Evolutionary conservation across 148 eudicot species (phyloP).

Genomic region (Spergularia bocconei): DNA sequence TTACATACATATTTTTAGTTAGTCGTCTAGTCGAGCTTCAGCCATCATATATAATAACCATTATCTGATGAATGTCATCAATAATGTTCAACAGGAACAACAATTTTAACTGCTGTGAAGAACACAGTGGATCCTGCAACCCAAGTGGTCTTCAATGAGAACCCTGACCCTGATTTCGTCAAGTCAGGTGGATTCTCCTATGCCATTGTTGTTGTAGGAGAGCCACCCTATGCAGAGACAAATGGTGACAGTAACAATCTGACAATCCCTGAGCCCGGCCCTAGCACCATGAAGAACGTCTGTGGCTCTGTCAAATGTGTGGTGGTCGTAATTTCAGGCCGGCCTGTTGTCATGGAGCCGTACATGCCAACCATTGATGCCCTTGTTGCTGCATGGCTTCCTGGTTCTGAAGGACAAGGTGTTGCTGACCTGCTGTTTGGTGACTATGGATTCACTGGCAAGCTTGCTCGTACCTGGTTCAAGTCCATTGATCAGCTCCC

Average conservation of each 20-base stretch:
- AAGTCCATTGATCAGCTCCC: slow-evolving; percentile 44
- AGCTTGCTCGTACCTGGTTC: slow-evolving; percentile 47
- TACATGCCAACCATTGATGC: slow-evolving; percentile 33
- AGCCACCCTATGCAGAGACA: slow-evolving; percentile 47
- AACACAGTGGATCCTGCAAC: slow-evolving; percentile 37
- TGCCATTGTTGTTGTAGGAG: slow-evolving; percentile 64
- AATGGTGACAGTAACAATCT: slow-evolving; percentile 41
- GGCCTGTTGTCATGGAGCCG: slow-evolving; percentile 51
- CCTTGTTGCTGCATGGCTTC: slow-evolving; percentile 53
- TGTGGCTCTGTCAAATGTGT: slow-evolving; percentile 41
- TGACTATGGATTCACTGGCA: slow-evolving; percentile 34
- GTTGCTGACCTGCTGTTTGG: slow-evolving; percentile 41
- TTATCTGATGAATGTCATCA: neutral
- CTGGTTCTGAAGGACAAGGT: slow-evolving; percentile 47
- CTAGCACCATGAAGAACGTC: slow-evolving; percentile 29
- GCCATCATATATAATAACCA: neutral
- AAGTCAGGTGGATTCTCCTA: slow-evolving; percentile 38
- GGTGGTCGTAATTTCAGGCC: slow-evolving; percentile 49
- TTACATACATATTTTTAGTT: neutral
- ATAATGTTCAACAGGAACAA: slow-evolving; percentile 18
- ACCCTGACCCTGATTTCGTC: slow-evolving; percentile 31
- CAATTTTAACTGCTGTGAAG: slow-evolving; percentile 25
- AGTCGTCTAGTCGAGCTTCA: neutral
- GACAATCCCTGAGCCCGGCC: slow-evolving; percentile 41
- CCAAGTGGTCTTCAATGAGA: slow-evolving; percentile 35